These are phyloP conservation scores for Globisporangium alternatum DNA, from an alignment of 352 stramenopile species.

Conservation along the genomic window DNA sequence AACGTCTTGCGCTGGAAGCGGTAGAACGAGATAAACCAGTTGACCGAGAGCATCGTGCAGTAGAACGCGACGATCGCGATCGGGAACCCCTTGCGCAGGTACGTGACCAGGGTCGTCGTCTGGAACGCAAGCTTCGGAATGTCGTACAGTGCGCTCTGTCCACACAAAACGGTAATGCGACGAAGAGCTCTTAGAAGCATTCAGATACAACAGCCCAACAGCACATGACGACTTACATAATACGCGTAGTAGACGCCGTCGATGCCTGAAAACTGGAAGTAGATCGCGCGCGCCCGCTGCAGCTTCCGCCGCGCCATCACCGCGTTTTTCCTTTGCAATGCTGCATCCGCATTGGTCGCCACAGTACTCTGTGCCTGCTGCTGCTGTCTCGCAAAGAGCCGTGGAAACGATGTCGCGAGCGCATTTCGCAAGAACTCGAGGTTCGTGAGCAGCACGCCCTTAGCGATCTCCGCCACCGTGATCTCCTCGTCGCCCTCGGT, in stretches of 20 bases:
- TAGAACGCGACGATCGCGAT: constrained; percentile 37
- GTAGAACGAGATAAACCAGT: constrained; percentile 50
- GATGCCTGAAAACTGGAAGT: constrained; percentile 18
- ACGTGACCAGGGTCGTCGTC: constrained; percentile 36
- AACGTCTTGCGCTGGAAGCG: constrained; percentile 36
- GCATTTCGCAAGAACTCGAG: constrained; percentile 5
- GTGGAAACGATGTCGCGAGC: neutral
- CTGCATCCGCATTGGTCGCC: neutral
- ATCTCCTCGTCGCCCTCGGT: constrained; percentile 15
- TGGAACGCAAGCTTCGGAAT: constrained; percentile 51
- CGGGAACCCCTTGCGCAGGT: constrained; percentile 47
- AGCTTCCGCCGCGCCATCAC: constrained; percentile 9
- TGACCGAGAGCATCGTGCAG: constrained; percentile 30
- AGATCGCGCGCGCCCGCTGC: constrained; percentile 12
- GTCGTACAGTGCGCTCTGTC: constrained; percentile 36
- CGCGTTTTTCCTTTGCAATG: neutral
- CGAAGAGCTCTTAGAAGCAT: neutral
- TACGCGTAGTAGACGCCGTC: constrained; percentile 22
- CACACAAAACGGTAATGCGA: neutral
- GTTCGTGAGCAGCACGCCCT: constrained; percentile 13
- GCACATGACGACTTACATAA: constrained; percentile 11
- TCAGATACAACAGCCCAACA: neutral
- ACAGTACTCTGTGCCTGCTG: neutral
- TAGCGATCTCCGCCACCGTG: constrained; percentile 16
- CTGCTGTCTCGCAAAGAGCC: neutral